phyloP scores from a whole-genome alignment of 352 stramenopile species.

The Thalassiosira livingstoniorum region DNA sequence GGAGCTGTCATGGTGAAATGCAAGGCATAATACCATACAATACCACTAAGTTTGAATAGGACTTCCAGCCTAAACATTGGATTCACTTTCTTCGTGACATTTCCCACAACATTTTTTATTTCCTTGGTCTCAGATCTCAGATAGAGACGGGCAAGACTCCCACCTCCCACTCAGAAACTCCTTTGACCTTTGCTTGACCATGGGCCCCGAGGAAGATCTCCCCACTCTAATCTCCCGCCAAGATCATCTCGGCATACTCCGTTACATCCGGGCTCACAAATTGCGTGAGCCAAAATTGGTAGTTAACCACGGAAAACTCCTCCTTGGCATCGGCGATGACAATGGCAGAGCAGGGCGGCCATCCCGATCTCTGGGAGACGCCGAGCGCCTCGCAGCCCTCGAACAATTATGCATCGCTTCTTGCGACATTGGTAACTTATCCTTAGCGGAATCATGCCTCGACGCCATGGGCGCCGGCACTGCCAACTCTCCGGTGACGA shows the following conservation, averaged over 20 bases:
- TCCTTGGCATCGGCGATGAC: slow-evolving; percentile 46
- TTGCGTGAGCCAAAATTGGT: slow-evolving; percentile 69
- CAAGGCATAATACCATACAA: no score
- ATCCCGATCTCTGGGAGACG: slow-evolving; percentile 25
- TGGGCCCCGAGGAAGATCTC: slow-evolving; percentile 74
- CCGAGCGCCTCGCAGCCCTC: slow-evolving; percentile 59
- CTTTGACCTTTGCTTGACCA: slow-evolving; percentile 36
- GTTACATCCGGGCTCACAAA: slow-evolving; percentile 77
- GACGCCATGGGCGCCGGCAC: slow-evolving; percentile 35
- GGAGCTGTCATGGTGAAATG: no score
- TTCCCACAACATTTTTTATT: no score
- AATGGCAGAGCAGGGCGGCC: not conserved
- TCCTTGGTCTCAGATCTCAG: no score
- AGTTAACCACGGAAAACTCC: slow-evolving; percentile 57
- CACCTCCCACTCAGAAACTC: not conserved
- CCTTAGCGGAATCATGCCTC: slow-evolving; percentile 56
- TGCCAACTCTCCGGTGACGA: slow-evolving; percentile 12
- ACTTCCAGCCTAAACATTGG: no score
- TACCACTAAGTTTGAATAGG: no score
- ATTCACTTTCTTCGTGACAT: no score
- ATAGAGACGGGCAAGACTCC: no score
- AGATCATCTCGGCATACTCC: slow-evolving; percentile 73
- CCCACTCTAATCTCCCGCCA: slow-evolving; percentile 63
- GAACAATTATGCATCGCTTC: slow-evolving; percentile 76
- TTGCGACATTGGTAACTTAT: slow-evolving; percentile 62